phyloP scores from a whole-genome alignment of 495 filamentous ascomycete species.

The Tirmania nivea region DNA sequence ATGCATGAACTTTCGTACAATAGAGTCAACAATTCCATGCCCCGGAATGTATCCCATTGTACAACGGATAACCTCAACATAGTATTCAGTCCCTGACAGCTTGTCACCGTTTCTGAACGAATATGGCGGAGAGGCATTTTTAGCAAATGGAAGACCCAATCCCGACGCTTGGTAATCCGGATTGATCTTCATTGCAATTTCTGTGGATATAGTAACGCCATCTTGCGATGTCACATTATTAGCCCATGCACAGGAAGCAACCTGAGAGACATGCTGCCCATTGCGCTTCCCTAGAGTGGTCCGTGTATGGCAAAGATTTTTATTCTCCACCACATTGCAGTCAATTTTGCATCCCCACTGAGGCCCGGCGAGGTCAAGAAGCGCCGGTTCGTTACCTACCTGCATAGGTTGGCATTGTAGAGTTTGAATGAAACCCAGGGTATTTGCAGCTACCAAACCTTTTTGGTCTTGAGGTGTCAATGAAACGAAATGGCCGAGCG shows the following conservation, averaged over 20 bases:
- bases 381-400: constrained; percentile 2
- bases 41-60: constrained; percentile 8
- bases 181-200: constrained; percentile 11
- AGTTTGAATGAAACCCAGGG: constrained; percentile 9
- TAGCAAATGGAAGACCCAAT: constrained; percentile 2
- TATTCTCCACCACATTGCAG: constrained; percentile 4
- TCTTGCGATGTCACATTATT: constrained; percentile 1
- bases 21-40: constrained; percentile 8
- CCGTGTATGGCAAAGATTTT: constrained; percentile 6
- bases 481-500: constrained; percentile 10
- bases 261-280: constrained; percentile 2
- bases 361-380: constrained; percentile 4
- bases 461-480: constrained; percentile 1
- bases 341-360: constrained; percentile 4
- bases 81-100: constrained; percentile 6
- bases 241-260: constrained; percentile 5
- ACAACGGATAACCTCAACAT: constrained; percentile 8
- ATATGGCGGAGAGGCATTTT: background rate
- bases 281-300: constrained; percentile 1
- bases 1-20: constrained; percentile 10
- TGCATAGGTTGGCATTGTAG: constrained; percentile 2
- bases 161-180: constrained; percentile 7
- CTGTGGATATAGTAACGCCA: constrained; percentile 2
- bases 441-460: constrained; percentile 8
- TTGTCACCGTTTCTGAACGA: constrained; percentile 8